phyloP scores from a whole-genome alignment of 164 flowering plant genomes.

The Nymphaea thermarum region DNA sequence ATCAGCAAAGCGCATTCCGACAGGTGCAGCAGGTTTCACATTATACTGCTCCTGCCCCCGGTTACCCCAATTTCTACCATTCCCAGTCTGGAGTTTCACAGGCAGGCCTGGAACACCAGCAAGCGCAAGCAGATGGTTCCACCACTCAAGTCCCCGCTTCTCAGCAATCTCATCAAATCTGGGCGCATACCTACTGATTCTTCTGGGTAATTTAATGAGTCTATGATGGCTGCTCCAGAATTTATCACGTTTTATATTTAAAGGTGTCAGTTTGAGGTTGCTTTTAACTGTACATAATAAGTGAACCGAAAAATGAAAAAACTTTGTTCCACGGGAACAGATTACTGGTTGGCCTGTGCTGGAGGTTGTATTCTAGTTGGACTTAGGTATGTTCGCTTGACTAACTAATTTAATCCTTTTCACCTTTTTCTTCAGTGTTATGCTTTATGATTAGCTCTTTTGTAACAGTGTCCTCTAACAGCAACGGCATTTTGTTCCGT shows the following conservation, averaged over 20 bases:
- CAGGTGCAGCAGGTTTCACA: conserved; percentile 82
- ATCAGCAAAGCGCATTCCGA: conserved; percentile 50
- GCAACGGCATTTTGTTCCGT: not conserved
- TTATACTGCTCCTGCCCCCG: conserved; percentile 37
- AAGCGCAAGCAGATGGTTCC: conserved; percentile 42
- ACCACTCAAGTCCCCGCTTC: conserved; percentile 56
- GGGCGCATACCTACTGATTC: conserved; percentile 80
- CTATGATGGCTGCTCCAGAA: conserved; percentile 21
- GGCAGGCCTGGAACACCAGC: conserved; percentile 51
- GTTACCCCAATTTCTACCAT: conserved; percentile 75
- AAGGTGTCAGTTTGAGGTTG: not conserved
- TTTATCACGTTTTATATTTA: conserved; percentile 5
- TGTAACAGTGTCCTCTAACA: conserved; percentile 13
- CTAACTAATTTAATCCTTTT: conserved; percentile 24
- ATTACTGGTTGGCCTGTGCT: conserved; percentile 33
- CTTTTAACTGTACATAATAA: conserved; percentile 18
- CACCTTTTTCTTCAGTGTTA: conserved; percentile 6
- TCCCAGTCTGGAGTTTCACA: conserved; percentile 44
- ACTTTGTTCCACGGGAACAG: not conserved
- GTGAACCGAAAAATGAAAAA: conserved; percentile 10
- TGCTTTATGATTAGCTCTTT: conserved; percentile 2
- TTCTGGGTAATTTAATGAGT: conserved; percentile 33
- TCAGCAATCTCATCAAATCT: conserved; percentile 80
- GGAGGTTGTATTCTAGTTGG: conserved; percentile 34
- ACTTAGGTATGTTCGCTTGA: conserved; percentile 13